A percentile compares a stretch with the other conserved stretches of the same genome.
phyloP scores from a whole-genome alignment of 73 alveolate genomes.

The Breviolum minutum region DNA sequence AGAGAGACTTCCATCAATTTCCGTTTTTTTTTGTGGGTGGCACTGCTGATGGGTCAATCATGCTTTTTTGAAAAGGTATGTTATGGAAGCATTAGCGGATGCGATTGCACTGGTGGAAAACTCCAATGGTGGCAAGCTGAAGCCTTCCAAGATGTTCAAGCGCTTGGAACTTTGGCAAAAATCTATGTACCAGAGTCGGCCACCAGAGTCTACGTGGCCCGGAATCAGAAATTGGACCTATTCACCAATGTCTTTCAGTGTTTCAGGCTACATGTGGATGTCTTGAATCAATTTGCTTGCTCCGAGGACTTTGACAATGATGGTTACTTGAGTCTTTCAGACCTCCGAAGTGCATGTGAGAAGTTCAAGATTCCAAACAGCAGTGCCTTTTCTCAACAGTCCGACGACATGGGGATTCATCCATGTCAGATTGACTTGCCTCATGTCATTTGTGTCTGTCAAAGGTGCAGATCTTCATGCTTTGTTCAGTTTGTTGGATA shows the following conservation, averaged over 20 bases:
- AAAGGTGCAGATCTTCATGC: constrained; percentile 87
- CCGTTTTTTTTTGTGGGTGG: background rate
- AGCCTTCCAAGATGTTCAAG: constrained; percentile 50
- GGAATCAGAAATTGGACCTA: background rate
- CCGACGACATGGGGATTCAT: background rate
- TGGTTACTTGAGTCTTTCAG: constrained; percentile 71
- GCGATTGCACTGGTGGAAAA: constrained; percentile 90
- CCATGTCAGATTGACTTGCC: background rate
- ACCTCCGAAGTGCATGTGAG: constrained; percentile 89
- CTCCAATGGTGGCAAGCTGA: constrained; percentile 90
- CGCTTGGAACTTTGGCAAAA: constrained; percentile 3
- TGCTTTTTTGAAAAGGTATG: constrained; percentile 1
- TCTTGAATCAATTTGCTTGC: background rate
- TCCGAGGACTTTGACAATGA: constrained; percentile 74
- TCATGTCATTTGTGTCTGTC: background rate
- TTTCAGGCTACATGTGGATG: background rate
- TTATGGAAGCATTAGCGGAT: constrained; percentile 90
- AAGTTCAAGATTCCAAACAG: constrained; percentile 88
- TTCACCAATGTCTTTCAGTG: too few relatives aligned
- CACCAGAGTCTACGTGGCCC: background rate
- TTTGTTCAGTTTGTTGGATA: constrained; percentile 41
- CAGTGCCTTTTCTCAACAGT: constrained; percentile 5
- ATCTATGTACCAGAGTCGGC: background rate
- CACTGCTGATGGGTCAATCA: background rate
- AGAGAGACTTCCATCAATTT: background rate